A percentile compares a stretch with the other conserved stretches of the same genome.
Conservation (phyloP, 768 basidiomycete genomes). For the Clitopilus hobsonii region DNA sequence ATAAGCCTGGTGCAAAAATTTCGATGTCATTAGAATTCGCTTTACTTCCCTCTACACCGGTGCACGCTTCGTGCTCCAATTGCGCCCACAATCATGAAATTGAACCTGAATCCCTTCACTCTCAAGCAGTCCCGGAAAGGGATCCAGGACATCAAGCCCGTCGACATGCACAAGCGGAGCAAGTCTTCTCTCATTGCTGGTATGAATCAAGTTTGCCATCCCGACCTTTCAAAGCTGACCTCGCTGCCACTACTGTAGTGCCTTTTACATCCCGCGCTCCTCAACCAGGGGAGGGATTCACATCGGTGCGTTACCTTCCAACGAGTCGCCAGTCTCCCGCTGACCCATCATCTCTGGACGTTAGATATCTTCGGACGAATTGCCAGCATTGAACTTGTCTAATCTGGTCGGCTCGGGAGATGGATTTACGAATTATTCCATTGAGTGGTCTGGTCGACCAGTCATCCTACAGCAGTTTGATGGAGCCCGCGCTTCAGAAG, state of each 20-base stretch:
- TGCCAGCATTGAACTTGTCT: background rate
- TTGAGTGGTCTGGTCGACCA: background rate
- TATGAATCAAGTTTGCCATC: background rate
- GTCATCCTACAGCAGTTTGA: conserved; percentile 5
- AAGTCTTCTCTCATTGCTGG: background rate
- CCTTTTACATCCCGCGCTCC: background rate
- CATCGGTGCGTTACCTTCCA: background rate
- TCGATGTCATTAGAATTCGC: background rate
- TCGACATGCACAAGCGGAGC: background rate
- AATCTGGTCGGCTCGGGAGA: background rate
- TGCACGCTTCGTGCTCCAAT: background rate
- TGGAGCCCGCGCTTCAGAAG: background rate
- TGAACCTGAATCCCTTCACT: background rate
- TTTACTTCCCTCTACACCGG: background rate
- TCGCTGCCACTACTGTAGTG: background rate
- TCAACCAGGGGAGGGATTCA: conserved; percentile 4
- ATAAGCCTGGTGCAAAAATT: background rate
- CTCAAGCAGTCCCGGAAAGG: background rate
- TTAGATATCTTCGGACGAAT: conserved; percentile 1
- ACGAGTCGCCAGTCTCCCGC: background rate
- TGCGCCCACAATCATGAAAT: background rate
- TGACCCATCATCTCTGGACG: background rate
- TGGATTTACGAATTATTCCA: conserved; percentile 1
- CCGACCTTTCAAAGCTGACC: background rate
- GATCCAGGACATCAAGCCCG: background rate